Base-by-base conservation (phyloP, 208 protist species). In the Acanthamoeba royreba region DNA sequence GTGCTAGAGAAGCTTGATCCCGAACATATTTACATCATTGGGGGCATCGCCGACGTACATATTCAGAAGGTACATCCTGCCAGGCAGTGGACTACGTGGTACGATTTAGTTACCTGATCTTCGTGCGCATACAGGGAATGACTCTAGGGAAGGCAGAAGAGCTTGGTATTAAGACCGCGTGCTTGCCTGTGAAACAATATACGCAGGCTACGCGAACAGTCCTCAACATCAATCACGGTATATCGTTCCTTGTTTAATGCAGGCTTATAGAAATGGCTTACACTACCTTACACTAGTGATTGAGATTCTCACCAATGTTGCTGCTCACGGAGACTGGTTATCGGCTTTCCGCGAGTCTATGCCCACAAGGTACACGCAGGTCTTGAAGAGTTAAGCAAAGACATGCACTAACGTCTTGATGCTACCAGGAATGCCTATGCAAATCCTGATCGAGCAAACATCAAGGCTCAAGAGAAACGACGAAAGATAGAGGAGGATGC, bases 141-240 rank as follows among this genome's bases (percentile, higher is more conserved):
- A 91, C 85, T n/a, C 28, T 74, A 17, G 42, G 43, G 52, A 91
- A 91, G 58, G 85, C 85, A 13, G 35, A 91, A 31, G n/a, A 28
- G 22, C 38, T 74, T 11, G 85, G 85, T 17, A 91, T 91, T 47
- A 46, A 31, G 5, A 74, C 85, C 19, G 85, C 85, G 25, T 72
- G 85, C 28, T 46, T 91, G 46, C 85, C 85, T 4, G n/a, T 91
- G 22, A 33, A 38, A 19, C 47, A 45, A 22, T 91, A 74, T 40
- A 42, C 85, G 1, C 35, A 61, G 43, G 85, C 55, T 40, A n/a
- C 52, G n/a, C 69, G 85, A 8, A 91, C 85, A 0, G 85, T 91
- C 5, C 85, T 91, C 31, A 91, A 91, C 85, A 91, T 91, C 47
- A 91, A 91, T 53, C 85, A 91, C 19, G 85, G 85, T 91, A 91